These are phyloP conservation scores for Tetracladium maxilliforme DNA, from an alignment of 2,329 filamentous ascomycete species.

Conservation along the genomic window DNA sequence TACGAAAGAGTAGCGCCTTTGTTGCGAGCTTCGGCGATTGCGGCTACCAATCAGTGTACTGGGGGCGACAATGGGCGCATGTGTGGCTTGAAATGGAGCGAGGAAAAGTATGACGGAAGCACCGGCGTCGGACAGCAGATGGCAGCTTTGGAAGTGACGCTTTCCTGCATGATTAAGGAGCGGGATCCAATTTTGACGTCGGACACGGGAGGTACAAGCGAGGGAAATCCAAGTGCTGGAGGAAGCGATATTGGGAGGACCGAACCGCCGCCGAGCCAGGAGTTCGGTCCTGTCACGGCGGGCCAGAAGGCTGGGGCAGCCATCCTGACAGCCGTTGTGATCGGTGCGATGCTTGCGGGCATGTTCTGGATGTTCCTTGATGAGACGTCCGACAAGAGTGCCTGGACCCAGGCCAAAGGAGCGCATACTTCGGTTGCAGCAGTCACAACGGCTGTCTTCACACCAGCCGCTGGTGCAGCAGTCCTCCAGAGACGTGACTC, in stretches of 20 bases:
- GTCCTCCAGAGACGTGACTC: too few species aligned
- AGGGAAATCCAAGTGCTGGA: slow-evolving; percentile 17
- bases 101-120: slow-evolving; percentile 38
- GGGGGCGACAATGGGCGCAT: slow-evolving; percentile 40
- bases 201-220: slow-evolving; percentile 41
- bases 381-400: too few species aligned
- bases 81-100: slow-evolving; percentile 46
- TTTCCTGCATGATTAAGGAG: slow-evolving; percentile 40
- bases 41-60: slow-evolving; percentile 39
- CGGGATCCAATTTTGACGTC: slow-evolving; percentile 27
- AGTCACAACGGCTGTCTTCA: too few species aligned
- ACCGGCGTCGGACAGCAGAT: slow-evolving; percentile 58
- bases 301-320: slow-evolving; percentile 38
- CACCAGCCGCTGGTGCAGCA: too few species aligned
- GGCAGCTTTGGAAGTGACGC: slow-evolving; percentile 49
- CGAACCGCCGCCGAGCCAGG: neutral
- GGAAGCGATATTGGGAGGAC: slow-evolving; percentile 1
- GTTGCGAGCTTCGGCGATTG: slow-evolving; percentile 34
- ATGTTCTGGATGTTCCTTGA: too few species aligned
- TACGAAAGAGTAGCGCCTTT: slow-evolving; percentile 33
- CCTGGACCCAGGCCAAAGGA: too few species aligned
- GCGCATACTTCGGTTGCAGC: too few species aligned
- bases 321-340: slow-evolving; percentile 32
- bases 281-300: slow-evolving; percentile 23
- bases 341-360: slow-evolving; percentile 27